Conservation (phyloP, 257 asterid genomes). For the Solanum peruvianum region DNA sequence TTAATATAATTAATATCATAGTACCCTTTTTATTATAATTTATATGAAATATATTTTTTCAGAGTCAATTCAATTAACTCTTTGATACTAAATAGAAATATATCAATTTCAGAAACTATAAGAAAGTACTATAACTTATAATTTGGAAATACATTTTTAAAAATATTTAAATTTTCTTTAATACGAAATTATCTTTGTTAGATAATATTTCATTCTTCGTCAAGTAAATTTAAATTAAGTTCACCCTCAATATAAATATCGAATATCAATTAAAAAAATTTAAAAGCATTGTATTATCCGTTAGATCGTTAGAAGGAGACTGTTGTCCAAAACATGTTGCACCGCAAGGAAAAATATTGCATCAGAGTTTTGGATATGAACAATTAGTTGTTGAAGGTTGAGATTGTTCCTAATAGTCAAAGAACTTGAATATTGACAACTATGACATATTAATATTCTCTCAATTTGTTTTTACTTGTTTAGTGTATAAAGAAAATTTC, state of each 20-base stretch:
- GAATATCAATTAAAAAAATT: neutral
- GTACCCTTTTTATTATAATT: too few species aligned
- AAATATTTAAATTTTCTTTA: too few species aligned
- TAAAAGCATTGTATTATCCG: neutral
- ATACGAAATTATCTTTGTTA: too few species aligned
- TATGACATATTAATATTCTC: neutral
- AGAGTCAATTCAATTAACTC: neutral
- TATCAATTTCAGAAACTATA: neutral
- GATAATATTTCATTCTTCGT: accelerated
- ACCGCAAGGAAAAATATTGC: neutral
- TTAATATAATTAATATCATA: too few species aligned
- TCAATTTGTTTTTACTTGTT: too few species aligned
- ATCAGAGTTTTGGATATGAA: neutral
- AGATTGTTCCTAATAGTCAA: neutral
- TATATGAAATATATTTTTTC: too few species aligned
- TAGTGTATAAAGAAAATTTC: too few species aligned
- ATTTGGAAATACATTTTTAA: too few species aligned
- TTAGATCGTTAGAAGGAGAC: neutral
- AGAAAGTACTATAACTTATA: neutral
- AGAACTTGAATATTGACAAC: neutral
- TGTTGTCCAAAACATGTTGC: neutral
- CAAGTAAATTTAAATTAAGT: too few species aligned
- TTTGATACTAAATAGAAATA: neutral
- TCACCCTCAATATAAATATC: too few species aligned
- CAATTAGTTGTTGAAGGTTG: neutral